Evolutionary conservation across 116 monocot species (phyloP), one percentile per base, ranked within the genome.

Genomic region (Cymodocea nodosa): DNA sequence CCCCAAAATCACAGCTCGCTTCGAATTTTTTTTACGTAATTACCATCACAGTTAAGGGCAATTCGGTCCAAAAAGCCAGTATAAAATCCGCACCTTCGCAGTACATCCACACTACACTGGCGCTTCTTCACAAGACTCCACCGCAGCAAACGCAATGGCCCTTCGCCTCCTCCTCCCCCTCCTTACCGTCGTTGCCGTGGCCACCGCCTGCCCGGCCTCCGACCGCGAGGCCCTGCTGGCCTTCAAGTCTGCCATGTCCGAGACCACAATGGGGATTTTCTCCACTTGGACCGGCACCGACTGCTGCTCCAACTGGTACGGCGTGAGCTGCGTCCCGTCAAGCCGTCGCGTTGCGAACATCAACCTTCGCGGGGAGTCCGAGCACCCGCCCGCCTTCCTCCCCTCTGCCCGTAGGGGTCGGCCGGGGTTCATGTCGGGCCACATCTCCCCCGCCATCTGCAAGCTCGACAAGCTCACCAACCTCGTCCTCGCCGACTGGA

Each of bases 401-500:
- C 74, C 82, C 57, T 66, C 61, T 30, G 68, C 64, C 48, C 55
- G 62, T 22, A 57, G 89, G 15, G 78, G 73, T 50, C 75, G 67
- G 23, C 76, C 79, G 0, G 79, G 84, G 37, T 66, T 83, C 60
- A 83, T 92, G 87, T 73, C 87, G 23, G 90, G 95, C 56, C 23
- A 17, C 35, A 63, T 95, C 49, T 83, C 90, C 22, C 68, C 77
- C 11, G 50, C 77, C 23, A 22, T 95, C 69, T 95, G 95, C 81
- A 73, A 56, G 36, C 79, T 95, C 57, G 71, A 74, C 59, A 75
- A 75, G 44, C 83, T 95, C 58, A 64, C 81, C 7, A 77, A 81
- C n/a, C 74, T 95, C 55, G 65, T 87, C 56, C 53, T 95, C 70
- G 87, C 90, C 65, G 95, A 95, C 76, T 95, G 90, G 90, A 87